These are phyloP conservation scores for Cymodocea nodosa DNA, from an alignment of 116 monocot species.

Conservation along the genomic window DNA sequence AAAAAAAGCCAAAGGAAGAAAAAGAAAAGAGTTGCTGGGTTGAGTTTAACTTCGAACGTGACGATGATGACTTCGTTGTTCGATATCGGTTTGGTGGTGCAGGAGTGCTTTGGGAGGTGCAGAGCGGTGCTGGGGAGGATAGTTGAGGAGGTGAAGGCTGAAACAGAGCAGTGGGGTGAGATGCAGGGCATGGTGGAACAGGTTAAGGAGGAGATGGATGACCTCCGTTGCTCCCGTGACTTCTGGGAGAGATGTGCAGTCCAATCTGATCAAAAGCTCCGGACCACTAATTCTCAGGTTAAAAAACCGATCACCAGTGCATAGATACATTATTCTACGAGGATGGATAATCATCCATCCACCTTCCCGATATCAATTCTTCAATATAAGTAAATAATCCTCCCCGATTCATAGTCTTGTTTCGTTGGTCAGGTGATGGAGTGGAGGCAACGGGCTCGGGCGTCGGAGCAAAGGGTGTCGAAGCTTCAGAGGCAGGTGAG, in stretches of 20 bases:
- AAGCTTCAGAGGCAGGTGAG: slow-evolving; percentile 26
- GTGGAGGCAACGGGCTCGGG: slow-evolving; percentile 43
- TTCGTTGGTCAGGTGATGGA: slow-evolving; percentile 35
- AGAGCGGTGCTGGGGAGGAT: slow-evolving; percentile 54
- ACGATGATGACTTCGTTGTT: not conserved
- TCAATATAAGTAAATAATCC: no score
- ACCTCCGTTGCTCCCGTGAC: slow-evolving; percentile 52
- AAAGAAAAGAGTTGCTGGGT: no score
- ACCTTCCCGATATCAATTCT: no score
- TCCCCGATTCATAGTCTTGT: not conserved
- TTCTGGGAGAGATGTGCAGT: slow-evolving; percentile 61
- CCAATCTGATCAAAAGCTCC: slow-evolving; percentile 35
- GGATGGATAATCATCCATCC: no score
- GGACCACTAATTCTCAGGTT: slow-evolving; percentile 25
- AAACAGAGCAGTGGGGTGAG: slow-evolving; percentile 66
- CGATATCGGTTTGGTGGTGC: not conserved
- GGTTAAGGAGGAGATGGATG: slow-evolving; percentile 68
- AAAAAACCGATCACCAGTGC: no score
- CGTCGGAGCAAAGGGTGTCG: slow-evolving; percentile 21
- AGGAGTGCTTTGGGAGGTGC: slow-evolving; percentile 38
- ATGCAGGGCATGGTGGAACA: slow-evolving; percentile 72
- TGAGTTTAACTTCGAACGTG: not conserved
- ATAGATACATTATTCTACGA: no score
- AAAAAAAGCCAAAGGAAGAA: not conserved
- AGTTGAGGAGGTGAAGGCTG: slow-evolving; percentile 50